Base-by-base conservation (phyloP, 495 filamentous ascomycete species). In the Podospora pseudocomata region DNA sequence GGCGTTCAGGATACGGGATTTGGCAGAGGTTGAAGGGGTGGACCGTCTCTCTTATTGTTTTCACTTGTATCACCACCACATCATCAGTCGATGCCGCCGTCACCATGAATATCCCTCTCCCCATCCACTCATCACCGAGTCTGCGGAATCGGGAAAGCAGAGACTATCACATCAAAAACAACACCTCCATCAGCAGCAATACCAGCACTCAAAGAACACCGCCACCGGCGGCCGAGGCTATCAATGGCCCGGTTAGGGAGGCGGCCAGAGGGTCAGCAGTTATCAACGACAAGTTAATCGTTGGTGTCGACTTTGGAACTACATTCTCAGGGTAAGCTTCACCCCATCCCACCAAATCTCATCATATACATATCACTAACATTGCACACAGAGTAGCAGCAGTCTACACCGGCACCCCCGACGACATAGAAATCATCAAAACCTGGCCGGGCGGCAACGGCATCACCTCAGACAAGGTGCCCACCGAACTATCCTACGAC, bases 351-450 rank as follows among this genome's bases (percentile, higher is more conserved):
- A 16, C 13, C 49, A 23, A 23, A 23, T 28, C 11, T 7, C 30
- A 32, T 5, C 13, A 27, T 18, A n/a, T 16, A 26, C 23, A 2
- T 19, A 53, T 7, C 6, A 63, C 63, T 68, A 63, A 71, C 54
- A 56, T 23, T 1, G 32, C 39, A 59, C 68, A 18, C 61, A 90
- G 89, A 55, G 90, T 92, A 53, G 90, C 90, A 11, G 85, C 88
- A n/a, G 89, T 89, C 30, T 91, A 92, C 71, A 91, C 88, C 15
- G 88, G 86, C 11, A 90, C 88, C 0, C 90, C 90, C 1, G 90
- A 92, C 69, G 90, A 92, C 74, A 81, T 92, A 62, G 90, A 92
- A 69, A 90, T 92, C 70, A 92, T 92, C 79, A 92, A 92, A 75
- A 89, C 87, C 32, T 92, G 90, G 90, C 90, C 90, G 3, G 90